A percentile compares a stretch with the other conserved stretches of the same genome.
Evolutionary conservation across 2,329 filamentous ascomycete species (phyloP).

Genomic region (Trichoderma semiorbis): DNA sequence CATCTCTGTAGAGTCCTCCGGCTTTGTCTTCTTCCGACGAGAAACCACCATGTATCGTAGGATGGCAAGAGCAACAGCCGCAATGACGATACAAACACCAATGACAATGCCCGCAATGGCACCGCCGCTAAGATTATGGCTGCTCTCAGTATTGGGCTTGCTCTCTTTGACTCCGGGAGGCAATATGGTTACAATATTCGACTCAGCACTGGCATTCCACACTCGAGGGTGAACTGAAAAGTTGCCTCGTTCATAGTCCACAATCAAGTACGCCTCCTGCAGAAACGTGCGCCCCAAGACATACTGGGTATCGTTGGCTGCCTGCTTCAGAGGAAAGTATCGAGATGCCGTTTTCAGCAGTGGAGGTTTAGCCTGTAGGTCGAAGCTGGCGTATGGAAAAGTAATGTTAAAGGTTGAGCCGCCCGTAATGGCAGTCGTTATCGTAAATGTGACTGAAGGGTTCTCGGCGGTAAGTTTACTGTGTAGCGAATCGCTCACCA

Average conservation of each 20-base stretch:
- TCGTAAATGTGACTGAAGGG: slow-evolving; percentile 12
- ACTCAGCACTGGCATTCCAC: slow-evolving; percentile 17
- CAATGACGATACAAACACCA: slow-evolving; percentile 9
- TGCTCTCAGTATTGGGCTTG: neutral
- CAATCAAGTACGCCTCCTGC: slow-evolving; percentile 21
- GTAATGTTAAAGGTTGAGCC: slow-evolving; percentile 15
- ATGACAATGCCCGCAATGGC: slow-evolving; percentile 16
- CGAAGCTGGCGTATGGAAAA: slow-evolving; percentile 22
- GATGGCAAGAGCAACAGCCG: neutral
- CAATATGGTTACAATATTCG: slow-evolving; percentile 15
- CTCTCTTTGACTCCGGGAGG: slow-evolving; percentile 1
- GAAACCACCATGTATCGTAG: slow-evolving; percentile 2
- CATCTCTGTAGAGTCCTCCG: neutral
- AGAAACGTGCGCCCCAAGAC: slow-evolving; percentile 20
- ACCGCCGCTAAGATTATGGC: neutral
- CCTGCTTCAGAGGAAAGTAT: slow-evolving; percentile 21
- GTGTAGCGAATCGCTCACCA: slow-evolving; percentile 17
- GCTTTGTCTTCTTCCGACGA: slow-evolving; percentile 6
- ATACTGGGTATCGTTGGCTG: slow-evolving; percentile 21
- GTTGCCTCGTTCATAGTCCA: slow-evolving; percentile 21
- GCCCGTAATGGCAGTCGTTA: slow-evolving; percentile 12
- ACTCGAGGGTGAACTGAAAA: slow-evolving; percentile 17
- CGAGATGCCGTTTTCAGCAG: slow-evolving; percentile 14
- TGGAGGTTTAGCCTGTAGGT: slow-evolving; percentile 17
- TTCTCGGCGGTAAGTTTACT: neutral